Evolutionary conservation across 345 rosid genomes (phyloP).

Genomic region (Eutrema yunnanense): DNA sequence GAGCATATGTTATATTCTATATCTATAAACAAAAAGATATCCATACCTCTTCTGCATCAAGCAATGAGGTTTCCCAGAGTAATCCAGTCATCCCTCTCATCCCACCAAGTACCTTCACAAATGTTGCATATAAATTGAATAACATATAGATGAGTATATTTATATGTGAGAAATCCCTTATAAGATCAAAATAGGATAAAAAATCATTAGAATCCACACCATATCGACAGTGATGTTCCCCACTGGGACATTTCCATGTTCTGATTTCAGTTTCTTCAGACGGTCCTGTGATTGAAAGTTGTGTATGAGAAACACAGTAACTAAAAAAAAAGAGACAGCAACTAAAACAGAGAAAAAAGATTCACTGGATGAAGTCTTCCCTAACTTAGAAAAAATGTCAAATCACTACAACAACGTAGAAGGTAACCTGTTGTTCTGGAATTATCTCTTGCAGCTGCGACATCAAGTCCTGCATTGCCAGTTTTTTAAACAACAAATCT

Average conservation of each 20-base stretch:
- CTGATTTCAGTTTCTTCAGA: conserved; percentile 69
- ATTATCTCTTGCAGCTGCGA: conserved; percentile 78
- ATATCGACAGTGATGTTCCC: conserved; percentile 86
- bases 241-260: conserved; percentile 73
- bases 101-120: conserved; percentile 82
- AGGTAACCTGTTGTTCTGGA: conserved; percentile 81
- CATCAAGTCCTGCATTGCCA: conserved; percentile 56
- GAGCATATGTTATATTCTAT: not conserved
- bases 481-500: not conserved
- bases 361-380: not conserved
- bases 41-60: conserved; percentile 82
- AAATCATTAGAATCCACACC: conserved; percentile 35
- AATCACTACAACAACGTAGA: not conserved
- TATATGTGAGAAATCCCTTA: not conserved
- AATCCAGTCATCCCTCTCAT: conserved; percentile 98
- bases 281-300: conserved; percentile 51
- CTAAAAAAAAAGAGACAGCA: not conserved
- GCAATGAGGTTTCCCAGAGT: conserved; percentile 95
- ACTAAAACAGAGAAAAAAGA: not conserved
- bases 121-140: not conserved
- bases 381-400: not conserved
- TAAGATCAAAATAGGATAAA: not conserved
- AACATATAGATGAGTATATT: not conserved
- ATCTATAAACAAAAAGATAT: not conserved
- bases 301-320: not conserved